Evolutionary conservation across 192 early-diverging fungal species (phyloP).

Genomic region (Rhizophagus sp.): DNA sequence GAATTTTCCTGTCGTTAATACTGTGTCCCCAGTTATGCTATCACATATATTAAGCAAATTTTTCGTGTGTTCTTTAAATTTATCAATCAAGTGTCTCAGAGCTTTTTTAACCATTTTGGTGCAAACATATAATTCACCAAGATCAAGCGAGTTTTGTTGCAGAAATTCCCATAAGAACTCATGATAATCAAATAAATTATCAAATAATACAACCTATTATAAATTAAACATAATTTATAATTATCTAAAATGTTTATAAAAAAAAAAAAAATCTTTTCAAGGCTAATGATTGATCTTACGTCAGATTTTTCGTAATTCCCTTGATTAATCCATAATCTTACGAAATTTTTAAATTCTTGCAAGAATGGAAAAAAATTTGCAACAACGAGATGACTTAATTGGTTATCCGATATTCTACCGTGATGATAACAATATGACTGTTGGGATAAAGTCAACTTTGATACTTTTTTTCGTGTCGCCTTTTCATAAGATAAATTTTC

Average conservation of each 20-base stretch:
- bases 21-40: constrained; percentile 37
- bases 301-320: constrained; percentile 17
- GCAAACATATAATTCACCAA: constrained; percentile 57
- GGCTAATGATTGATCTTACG: constrained; percentile 7
- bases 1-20: constrained; percentile 43
- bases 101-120: constrained; percentile 45
- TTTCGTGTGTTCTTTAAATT: background rate
- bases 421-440: constrained; percentile 45
- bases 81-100: constrained; percentile 29
- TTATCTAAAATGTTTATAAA: background rate
- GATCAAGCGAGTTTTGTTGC: constrained; percentile 37
- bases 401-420: constrained; percentile 41
- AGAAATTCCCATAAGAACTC: constrained; percentile 53
- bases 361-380: constrained; percentile 49
- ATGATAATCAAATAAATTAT: constrained; percentile 53
- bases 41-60: constrained; percentile 34
- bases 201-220: constrained; percentile 31
- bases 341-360: constrained; percentile 13
- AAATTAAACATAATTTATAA: background rate
- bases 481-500: constrained; percentile 27
- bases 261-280: background rate
- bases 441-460: constrained; percentile 39
- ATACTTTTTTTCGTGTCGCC: constrained; percentile 30
- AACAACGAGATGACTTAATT: constrained; percentile 48
- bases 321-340: constrained; percentile 36